Percentiles rank a stretch among this genome's conserved stretches.
Conservation (phyloP, 2,329 filamentous ascomycete genomes). For the Sporothrix curviconia region DNA sequence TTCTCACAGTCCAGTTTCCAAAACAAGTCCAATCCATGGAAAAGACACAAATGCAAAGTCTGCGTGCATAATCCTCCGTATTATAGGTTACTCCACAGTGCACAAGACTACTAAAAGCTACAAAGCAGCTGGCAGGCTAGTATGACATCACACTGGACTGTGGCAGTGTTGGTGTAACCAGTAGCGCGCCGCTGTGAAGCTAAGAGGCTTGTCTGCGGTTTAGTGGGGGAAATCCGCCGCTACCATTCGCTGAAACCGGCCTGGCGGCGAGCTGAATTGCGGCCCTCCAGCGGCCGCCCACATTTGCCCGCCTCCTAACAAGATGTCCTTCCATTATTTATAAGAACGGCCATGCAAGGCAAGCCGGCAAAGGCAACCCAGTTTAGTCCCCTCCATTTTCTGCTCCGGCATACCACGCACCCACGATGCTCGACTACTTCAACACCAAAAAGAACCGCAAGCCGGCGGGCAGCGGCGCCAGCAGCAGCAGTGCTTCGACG, state of each 20-base stretch:
- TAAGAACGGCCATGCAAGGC: no score
- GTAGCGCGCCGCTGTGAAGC: background rate
- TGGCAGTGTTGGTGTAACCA: background rate
- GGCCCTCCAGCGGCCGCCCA: background rate
- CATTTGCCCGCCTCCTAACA: background rate
- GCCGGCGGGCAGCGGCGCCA: constrained; percentile 24
- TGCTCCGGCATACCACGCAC: background rate
- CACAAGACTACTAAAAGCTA: no score
- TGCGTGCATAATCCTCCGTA: no score
- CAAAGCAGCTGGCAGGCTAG: background rate
- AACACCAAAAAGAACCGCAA: constrained; percentile 54
- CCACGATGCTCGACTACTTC: constrained; percentile 57
- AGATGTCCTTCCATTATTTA: no score
- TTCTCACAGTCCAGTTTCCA: no score
- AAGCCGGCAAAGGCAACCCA: background rate
- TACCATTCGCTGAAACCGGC: constrained; percentile 2
- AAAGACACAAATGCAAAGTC: no score
- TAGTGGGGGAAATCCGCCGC: background rate
- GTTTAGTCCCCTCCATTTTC: background rate
- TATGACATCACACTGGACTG: background rate
- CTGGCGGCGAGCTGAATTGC: background rate
- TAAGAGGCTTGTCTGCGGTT: background rate
- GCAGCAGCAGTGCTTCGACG: constrained; percentile 16
- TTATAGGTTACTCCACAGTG: no score
- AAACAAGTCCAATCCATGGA: no score